Percentiles rank a stretch among this genome's conserved stretches.
phyloP scores from a whole-genome alignment of 176 grass and related monocot genomes.

The Rhipidocladum racemiflorum region DNA sequence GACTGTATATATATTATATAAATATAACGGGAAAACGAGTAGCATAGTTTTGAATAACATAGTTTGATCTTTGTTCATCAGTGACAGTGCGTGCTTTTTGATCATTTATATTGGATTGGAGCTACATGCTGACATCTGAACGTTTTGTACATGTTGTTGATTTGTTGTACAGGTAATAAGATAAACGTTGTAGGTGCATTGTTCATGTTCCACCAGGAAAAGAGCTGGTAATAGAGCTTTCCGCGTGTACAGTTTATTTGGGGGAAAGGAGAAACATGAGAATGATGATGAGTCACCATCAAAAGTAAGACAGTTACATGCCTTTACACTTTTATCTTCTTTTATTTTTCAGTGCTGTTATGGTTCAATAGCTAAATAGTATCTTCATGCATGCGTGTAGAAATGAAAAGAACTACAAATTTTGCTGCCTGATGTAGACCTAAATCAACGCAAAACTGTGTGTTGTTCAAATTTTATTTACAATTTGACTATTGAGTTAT shows the following conservation, averaged over 20 bases:
- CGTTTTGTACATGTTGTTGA: not conserved
- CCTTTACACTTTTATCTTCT: conserved; percentile 6
- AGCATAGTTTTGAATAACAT: not conserved
- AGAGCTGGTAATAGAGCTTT: conserved; percentile 52
- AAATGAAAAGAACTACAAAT: not conserved
- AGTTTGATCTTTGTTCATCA: not conserved
- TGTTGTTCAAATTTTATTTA: not conserved
- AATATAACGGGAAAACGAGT: no score
- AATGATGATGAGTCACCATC: conserved; percentile 71
- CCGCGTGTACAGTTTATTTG: conserved; percentile 87
- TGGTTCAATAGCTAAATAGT: not conserved
- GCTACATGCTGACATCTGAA: not conserved
- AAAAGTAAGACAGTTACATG: conserved; percentile 50
- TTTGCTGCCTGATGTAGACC: not conserved
- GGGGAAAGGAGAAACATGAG: conserved; percentile 87
- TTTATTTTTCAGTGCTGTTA: not conserved
- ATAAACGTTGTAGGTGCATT: conserved; percentile 33
- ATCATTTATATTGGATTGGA: not conserved
- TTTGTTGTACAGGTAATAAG: conserved; percentile 60
- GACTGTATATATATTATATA: no score
- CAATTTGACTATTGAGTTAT: no score
- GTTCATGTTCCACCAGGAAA: conserved; percentile 45
- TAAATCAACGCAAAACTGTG: not conserved
- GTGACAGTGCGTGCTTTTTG: not conserved
- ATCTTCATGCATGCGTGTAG: not conserved